Percentiles rank a stretch among this genome's conserved stretches.
phyloP scores from a whole-genome alignment of 169 alveolate genomes.

The Plasmodium gaboni region DNA sequence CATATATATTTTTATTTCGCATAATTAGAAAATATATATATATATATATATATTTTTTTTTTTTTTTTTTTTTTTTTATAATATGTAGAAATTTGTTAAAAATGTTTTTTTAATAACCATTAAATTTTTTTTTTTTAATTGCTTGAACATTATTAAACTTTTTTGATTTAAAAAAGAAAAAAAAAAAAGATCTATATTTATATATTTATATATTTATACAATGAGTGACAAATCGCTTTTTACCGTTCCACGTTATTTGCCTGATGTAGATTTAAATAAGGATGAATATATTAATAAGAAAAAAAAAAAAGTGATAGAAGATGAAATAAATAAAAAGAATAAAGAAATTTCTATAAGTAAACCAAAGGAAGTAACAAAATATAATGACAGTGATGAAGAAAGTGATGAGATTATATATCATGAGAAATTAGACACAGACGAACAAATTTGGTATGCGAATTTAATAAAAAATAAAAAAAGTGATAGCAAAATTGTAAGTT shows the following conservation, averaged over 20 bases:
- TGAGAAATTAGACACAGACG: slow-evolving; percentile 13
- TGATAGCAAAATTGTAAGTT: too few species aligned
- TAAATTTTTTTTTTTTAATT: too few species aligned
- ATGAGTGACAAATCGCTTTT: slow-evolving; percentile 12
- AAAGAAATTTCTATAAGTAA: neutral
- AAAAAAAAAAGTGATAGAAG: neutral
- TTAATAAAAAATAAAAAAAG: slow-evolving; percentile 13
- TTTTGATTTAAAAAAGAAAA: too few species aligned
- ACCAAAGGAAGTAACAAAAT: neutral
- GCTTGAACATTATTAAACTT: too few species aligned
- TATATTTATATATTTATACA: too few species aligned
- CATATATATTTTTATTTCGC: too few species aligned
- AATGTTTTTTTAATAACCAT: too few species aligned
- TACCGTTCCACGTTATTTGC: slow-evolving; percentile 37
- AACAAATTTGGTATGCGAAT: slow-evolving; percentile 46
- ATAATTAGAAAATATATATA: too few species aligned
- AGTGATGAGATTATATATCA: neutral
- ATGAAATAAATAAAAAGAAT: slow-evolving; percentile 8
- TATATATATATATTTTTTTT: too few species aligned
- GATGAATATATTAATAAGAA: slow-evolving; percentile 18
- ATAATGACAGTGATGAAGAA: neutral
- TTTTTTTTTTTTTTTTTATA: too few species aligned
- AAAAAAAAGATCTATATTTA: too few species aligned
- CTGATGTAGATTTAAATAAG: slow-evolving; percentile 6
- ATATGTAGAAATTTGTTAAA: too few species aligned